These are phyloP conservation scores for Cronartium quercuum DNA, from an alignment of 1,284 basidiomycete species.

Conservation along the genomic window DNA sequence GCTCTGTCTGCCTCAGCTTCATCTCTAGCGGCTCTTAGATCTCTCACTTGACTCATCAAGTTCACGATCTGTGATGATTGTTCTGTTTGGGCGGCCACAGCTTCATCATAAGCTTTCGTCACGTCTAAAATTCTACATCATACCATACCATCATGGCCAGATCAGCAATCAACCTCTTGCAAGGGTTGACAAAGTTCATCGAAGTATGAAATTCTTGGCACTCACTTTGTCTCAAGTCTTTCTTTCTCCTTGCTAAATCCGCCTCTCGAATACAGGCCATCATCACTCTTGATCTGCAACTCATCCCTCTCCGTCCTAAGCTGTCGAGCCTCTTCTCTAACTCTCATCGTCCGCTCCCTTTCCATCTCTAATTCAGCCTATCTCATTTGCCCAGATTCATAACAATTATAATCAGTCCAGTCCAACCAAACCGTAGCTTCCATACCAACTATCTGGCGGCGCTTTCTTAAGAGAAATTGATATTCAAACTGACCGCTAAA, in stretches of 20 bases:
- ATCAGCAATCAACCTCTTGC: too few species aligned
- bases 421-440: neutral
- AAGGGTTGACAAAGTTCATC: too few species aligned
- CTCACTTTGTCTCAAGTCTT: conserved; percentile 65
- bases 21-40: conserved; percentile 69
- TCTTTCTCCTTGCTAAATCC: conserved; percentile 82
- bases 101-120: conserved; percentile 69
- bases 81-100: conserved; percentile 64
- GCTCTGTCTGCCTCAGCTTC: conserved; percentile 74
- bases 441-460: conserved; percentile 25
- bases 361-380: conserved; percentile 42
- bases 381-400: conserved; percentile 62
- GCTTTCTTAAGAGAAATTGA: neutral
- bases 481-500: conserved; percentile 59
- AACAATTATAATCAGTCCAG: conserved; percentile 49
- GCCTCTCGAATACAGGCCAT: conserved; percentile 67
- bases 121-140: conserved; percentile 57
- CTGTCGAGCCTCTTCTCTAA: conserved; percentile 65
- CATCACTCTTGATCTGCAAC: conserved; percentile 66
- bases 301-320: conserved; percentile 69
- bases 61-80: conserved; percentile 75
- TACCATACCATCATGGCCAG: too few species aligned
- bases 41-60: conserved; percentile 75
- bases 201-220: neutral
- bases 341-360: conserved; percentile 36